Evolutionary conservation across 2,329 filamentous ascomycete species (phyloP).

Genomic region (Chaetomiaceae sp.): DNA sequence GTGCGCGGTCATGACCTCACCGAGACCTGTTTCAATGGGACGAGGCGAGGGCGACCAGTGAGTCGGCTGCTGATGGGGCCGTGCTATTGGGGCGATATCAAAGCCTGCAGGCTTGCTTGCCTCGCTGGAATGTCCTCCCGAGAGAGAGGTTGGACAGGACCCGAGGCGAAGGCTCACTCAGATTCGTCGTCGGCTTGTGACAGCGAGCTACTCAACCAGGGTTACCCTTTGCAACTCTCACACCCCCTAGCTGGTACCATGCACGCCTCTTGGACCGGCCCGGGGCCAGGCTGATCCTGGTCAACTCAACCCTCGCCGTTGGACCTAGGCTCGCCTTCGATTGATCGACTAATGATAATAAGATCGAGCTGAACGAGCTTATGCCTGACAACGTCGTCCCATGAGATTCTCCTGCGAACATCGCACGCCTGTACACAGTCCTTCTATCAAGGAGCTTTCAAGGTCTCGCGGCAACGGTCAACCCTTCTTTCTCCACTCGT

Average conservation of each 20-base stretch:
- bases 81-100: too few species aligned
- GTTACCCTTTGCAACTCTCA: conserved; percentile 12
- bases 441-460: too few species aligned
- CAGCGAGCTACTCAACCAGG: conserved; percentile 15
- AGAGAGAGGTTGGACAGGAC: conserved; percentile 9
- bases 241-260: conserved; percentile 11
- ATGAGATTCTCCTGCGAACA: conserved; percentile 6
- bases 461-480: too few species aligned
- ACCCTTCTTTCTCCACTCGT: conserved; percentile 6
- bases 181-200: too few species aligned
- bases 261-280: conserved; percentile 15
- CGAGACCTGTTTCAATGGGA: too few species aligned
- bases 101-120: background rate
- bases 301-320: conserved; percentile 15
- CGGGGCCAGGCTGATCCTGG: conserved; percentile 20
- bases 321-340: conserved; percentile 11
- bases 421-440: conserved; percentile 6
- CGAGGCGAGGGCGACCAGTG: too few species aligned
- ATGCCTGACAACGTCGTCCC: conserved; percentile 8
- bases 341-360: conserved; percentile 23
- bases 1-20: too few species aligned
- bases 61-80: too few species aligned
- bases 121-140: conserved; percentile 3
- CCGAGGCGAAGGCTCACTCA: too few species aligned
- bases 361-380: conserved; percentile 17